phyloP scores from a whole-genome alignment of 2,329 filamentous ascomycete species.

The Apiospora sp. region DNA sequence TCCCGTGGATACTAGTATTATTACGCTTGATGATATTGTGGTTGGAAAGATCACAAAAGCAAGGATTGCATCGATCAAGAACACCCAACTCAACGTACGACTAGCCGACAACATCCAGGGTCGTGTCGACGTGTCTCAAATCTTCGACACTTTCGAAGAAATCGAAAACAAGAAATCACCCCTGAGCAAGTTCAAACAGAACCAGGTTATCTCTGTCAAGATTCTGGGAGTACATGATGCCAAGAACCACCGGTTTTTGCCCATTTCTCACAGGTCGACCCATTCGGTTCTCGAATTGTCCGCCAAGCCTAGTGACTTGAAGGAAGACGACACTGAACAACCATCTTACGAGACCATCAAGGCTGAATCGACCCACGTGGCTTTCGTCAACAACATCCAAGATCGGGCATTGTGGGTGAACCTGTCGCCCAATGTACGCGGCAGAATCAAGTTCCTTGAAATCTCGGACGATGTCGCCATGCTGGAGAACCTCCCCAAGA shows the following conservation, averaged over 20 bases:
- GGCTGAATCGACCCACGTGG: constrained; percentile 75
- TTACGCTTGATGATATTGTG: constrained; percentile 73
- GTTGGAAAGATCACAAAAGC: constrained; percentile 80
- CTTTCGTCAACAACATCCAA: constrained; percentile 89
- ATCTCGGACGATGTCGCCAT: constrained; percentile 86
- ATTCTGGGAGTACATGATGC: constrained; percentile 90
- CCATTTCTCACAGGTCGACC: constrained; percentile 83
- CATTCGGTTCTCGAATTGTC: constrained; percentile 90
- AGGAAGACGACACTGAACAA: constrained; percentile 52
- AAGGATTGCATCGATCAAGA: constrained; percentile 83
- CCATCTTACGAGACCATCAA: constrained; percentile 78
- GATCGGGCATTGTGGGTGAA: constrained; percentile 89
- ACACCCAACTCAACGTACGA: constrained; percentile 90
- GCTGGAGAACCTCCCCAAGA: constrained; percentile 75
- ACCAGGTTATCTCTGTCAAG: constrained; percentile 76
- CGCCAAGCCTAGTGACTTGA: constrained; percentile 74
- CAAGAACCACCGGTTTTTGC: constrained; percentile 88
- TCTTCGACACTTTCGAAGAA: constrained; percentile 88
- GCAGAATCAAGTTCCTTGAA: constrained; percentile 82
- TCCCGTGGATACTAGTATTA: constrained; percentile 68
- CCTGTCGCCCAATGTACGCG: constrained; percentile 85
- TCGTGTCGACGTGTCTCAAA: constrained; percentile 90
- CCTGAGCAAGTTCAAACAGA: constrained; percentile 75
- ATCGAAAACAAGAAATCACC: constrained; percentile 85
- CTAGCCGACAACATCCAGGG: constrained; percentile 88